These are phyloP conservation scores for Bipolaris cookei DNA, from an alignment of 2,329 filamentous ascomycete genomes.

Conservation along the genomic window DNA sequence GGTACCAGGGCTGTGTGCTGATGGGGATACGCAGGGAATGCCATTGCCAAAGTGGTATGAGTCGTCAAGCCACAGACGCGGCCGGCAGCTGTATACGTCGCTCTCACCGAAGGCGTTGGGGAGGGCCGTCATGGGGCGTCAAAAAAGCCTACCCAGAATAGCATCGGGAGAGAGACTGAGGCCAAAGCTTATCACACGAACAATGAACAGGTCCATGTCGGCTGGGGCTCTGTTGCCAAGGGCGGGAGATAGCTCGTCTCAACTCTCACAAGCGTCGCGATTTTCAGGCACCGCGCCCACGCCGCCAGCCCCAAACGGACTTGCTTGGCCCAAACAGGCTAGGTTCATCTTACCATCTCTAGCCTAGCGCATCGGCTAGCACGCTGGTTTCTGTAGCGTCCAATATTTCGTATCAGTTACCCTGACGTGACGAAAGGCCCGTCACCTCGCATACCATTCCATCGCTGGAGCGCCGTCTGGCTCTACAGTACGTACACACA, in stretches of 20 bases:
- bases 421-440: background rate
- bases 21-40: constrained; percentile 18
- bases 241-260: constrained; percentile 12
- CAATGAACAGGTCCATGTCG: constrained; percentile 16
- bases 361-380: background rate
- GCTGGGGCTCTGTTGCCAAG: background rate
- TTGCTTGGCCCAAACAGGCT: background rate
- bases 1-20: constrained; percentile 10
- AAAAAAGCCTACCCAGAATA: constrained; percentile 12
- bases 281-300: constrained; percentile 11
- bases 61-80: constrained; percentile 7
- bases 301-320: background rate
- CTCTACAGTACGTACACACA: too few species aligned
- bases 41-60: constrained; percentile 7
- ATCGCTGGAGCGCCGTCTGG: too few species aligned
- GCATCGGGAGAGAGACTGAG: constrained; percentile 27
- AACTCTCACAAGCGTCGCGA: constrained; percentile 11
- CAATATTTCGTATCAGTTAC: background rate
- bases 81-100: constrained; percentile 8
- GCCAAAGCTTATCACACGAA: constrained; percentile 22
- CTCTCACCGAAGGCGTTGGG: constrained; percentile 7
- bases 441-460: too few species aligned
- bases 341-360: background rate
- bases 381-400: background rate
- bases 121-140: background rate